Percentiles rank a stretch among this genome's conserved stretches.
These are phyloP conservation scores for Periconia sp. DNA, from an alignment of 2,329 filamentous ascomycete species.

Conservation along the genomic window DNA sequence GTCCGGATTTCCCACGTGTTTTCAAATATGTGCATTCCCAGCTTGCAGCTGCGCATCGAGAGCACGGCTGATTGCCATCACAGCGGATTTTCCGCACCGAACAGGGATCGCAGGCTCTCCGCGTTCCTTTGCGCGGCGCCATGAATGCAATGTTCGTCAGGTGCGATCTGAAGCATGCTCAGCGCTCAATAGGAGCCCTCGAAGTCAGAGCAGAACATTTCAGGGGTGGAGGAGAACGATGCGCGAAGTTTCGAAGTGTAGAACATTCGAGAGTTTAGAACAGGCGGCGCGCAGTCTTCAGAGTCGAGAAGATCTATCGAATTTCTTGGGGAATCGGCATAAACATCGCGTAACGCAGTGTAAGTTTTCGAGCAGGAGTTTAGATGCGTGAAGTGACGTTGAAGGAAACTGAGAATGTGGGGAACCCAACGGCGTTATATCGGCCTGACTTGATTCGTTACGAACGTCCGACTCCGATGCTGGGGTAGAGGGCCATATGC, in stretches of 20 bases:
- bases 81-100: conserved; percentile 39
- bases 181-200: conserved; percentile 16
- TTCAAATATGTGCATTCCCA: conserved; percentile 42
- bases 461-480: conserved; percentile 9
- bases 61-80: conserved; percentile 38
- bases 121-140: conserved; percentile 38
- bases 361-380: not conserved
- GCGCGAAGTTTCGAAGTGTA: not conserved
- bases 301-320: conserved; percentile 10
- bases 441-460: conserved; percentile 19
- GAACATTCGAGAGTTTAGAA: too few relatives aligned
- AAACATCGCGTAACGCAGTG: not conserved
- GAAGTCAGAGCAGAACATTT: conserved; percentile 24
- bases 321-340: conserved; percentile 9
- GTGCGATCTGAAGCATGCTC: conserved; percentile 12
- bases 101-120: conserved; percentile 40
- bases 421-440: conserved; percentile 22
- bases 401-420: conserved; percentile 24
- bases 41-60: conserved; percentile 34
- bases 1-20: conserved; percentile 39
- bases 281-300: not conserved
- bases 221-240: conserved; percentile 1
- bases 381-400: conserved; percentile 22
- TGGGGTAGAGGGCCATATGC: too few relatives aligned
- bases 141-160: conserved; percentile 17